Conservation (phyloP, 441 rosid genomes). For the Cnidoscolus chayamansa region DNA sequence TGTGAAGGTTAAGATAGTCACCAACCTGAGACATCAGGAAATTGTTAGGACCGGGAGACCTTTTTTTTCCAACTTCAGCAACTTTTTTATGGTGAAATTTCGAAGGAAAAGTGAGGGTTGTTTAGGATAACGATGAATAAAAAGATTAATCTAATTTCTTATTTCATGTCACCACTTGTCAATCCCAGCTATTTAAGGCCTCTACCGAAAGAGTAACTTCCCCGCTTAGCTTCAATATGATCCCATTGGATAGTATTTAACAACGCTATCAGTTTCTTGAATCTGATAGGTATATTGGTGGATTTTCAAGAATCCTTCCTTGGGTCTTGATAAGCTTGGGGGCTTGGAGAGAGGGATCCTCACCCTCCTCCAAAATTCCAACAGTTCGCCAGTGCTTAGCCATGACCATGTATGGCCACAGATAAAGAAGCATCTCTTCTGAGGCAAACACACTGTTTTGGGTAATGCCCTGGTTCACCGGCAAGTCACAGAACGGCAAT, state of each 20-base stretch:
- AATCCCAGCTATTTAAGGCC: constrained; percentile 45
- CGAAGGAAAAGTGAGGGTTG: constrained; percentile 14
- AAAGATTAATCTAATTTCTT: not conserved
- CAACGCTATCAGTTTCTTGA: constrained; percentile 31
- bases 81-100: constrained; percentile 25
- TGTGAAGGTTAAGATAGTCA: constrained; percentile 34
- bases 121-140: not conserved
- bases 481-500: constrained; percentile 78
- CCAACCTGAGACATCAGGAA: constrained; percentile 17
- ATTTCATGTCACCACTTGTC: constrained; percentile 11
- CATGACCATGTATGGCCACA: constrained; percentile 8
- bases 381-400: constrained; percentile 43
- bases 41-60: constrained; percentile 11
- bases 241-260: constrained; percentile 23
- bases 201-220: constrained; percentile 21
- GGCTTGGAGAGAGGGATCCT: constrained; percentile 27
- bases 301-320: constrained; percentile 29
- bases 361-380: constrained; percentile 34
- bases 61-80: constrained; percentile 27
- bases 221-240: constrained; percentile 35
- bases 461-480: constrained; percentile 47
- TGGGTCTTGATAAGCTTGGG: constrained; percentile 36
- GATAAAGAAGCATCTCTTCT: not conserved
- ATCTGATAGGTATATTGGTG: constrained; percentile 34
- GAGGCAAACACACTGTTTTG: constrained; percentile 26